Evolutionary conservation across 2,329 filamentous ascomycete genomes (phyloP).

Genomic region (Bimuria novae-zelandiae): DNA sequence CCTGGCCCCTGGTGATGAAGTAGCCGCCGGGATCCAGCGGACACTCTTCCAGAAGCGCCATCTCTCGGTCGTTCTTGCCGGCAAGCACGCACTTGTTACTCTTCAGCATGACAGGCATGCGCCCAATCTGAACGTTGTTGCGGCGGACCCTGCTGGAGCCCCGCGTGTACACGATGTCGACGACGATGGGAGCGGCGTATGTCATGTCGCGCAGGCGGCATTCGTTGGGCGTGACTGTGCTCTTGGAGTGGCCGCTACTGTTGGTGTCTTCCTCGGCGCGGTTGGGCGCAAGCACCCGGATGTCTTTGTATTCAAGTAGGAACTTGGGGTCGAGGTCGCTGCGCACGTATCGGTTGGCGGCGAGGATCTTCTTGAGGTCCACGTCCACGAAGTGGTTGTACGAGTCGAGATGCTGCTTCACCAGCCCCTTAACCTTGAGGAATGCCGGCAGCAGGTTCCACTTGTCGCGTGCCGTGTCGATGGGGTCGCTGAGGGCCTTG

Average conservation of each 20-base stretch:
- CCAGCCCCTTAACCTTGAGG: conserved; percentile 92
- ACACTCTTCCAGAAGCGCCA: conserved; percentile 93
- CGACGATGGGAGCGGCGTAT: conserved; percentile 92
- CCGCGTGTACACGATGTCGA: conserved; percentile 88
- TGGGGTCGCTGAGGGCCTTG: conserved; percentile 70
- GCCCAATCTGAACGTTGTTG: conserved; percentile 76
- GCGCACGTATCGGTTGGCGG: conserved; percentile 83
- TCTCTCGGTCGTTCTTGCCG: conserved; percentile 81
- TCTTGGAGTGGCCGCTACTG: conserved; percentile 54
- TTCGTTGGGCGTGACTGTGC: conserved; percentile 85
- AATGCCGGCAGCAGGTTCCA: conserved; percentile 98
- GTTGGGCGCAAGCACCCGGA: conserved; percentile 81
- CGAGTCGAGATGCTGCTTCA: conserved; percentile 98
- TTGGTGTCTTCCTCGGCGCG: conserved; percentile 76
- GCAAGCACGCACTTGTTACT: conserved; percentile 90
- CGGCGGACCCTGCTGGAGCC: conserved; percentile 76
- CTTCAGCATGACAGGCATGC: conserved; percentile 95
- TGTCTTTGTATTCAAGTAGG: conserved; percentile 88
- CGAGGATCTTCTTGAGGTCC: conserved; percentile 95
- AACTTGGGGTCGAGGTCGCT: conserved; percentile 94
- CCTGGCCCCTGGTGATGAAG: conserved; percentile 95
- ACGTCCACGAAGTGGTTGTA: conserved; percentile 99
- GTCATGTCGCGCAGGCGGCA: conserved; percentile 96
- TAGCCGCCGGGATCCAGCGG: conserved; percentile 95
- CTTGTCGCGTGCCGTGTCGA: conserved; percentile 80